These are phyloP conservation scores for Cyclotella baltica DNA, from an alignment of 108 stramenopile genomes.

Conservation along the genomic window DNA sequence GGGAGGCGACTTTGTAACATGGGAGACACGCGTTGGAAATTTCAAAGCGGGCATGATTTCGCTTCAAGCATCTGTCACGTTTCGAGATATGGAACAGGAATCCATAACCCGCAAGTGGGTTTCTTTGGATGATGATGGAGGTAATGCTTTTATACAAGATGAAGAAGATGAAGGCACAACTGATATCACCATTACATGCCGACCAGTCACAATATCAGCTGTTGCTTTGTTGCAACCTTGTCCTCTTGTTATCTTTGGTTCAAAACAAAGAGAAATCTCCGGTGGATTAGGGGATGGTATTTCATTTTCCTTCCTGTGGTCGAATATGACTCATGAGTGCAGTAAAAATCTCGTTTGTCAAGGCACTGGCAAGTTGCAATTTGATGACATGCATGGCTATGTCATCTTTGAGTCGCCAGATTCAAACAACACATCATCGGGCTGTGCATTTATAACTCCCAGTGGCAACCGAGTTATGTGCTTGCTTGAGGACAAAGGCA, in stretches of 20 bases:
- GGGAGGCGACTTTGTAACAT: slow-evolving; percentile 74
- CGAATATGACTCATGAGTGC: slow-evolving; percentile 42
- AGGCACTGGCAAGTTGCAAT: not conserved
- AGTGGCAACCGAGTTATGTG: slow-evolving; percentile 41
- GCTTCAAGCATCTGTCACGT: slow-evolving; percentile 64
- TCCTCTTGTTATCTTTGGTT: slow-evolving; percentile 76
- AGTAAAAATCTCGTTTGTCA: slow-evolving; percentile 15
- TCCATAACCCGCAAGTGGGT: slow-evolving; percentile 62
- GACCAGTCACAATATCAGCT: slow-evolving; percentile 62
- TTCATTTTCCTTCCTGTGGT: slow-evolving; percentile 79
- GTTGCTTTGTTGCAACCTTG: slow-evolving; percentile 76
- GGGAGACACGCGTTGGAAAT: slow-evolving; percentile 63
- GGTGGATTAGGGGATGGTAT: slow-evolving; percentile 61
- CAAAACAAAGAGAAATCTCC: not conserved
- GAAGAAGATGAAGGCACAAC: slow-evolving; percentile 54
- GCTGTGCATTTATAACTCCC: slow-evolving; percentile 45
- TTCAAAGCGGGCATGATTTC: slow-evolving; percentile 51
- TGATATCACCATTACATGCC: slow-evolving; percentile 61
- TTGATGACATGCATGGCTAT: slow-evolving; percentile 35
- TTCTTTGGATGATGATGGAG: slow-evolving; percentile 37
- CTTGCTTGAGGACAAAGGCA: slow-evolving; percentile 18
- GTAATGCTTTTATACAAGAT: slow-evolving; percentile 35
- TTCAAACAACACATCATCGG: slow-evolving; percentile 6
- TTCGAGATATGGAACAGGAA: slow-evolving; percentile 68
- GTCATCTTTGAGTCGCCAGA: slow-evolving; percentile 9